A percentile compares a stretch with the other conserved stretches of the same genome.
Conservation (phyloP, 129 eudicot species). For the Heracleum sosnowskyi region DNA sequence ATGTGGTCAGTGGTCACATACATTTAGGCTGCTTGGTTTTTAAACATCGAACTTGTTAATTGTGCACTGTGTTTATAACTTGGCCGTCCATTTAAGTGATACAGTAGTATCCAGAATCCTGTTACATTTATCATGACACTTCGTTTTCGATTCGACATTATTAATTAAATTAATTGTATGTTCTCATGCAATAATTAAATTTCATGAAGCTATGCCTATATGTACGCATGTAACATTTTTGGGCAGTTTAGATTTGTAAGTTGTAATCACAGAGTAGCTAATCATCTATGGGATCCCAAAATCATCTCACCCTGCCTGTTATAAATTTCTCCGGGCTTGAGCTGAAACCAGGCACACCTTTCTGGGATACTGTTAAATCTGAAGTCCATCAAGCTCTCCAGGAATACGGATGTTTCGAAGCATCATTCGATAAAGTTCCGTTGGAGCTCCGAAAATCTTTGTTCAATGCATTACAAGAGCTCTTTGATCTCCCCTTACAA, state of each 20-base stretch:
- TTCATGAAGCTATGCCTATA: neutral
- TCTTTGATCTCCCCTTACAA: conserved; percentile 55
- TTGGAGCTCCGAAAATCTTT: conserved; percentile 26
- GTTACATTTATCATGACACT: too few relatives aligned
- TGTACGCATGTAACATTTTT: neutral
- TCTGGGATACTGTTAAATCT: conserved; percentile 33
- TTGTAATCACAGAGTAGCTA: neutral
- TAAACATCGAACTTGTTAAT: too few relatives aligned
- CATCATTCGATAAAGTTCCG: conserved; percentile 36
- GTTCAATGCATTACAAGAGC: conserved; percentile 25
- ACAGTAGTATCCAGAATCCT: too few relatives aligned
- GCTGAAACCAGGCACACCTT: conserved; percentile 24
- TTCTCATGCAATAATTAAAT: neutral
- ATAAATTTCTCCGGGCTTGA: conserved; percentile 37
- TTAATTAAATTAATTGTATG: neutral
- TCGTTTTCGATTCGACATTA: too few relatives aligned
- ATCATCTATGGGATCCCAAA: conserved; percentile 40
- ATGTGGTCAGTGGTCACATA: too few relatives aligned
- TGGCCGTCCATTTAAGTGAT: too few relatives aligned
- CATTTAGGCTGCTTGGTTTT: too few relatives aligned
- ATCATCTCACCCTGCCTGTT: conserved; percentile 40
- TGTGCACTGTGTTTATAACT: too few relatives aligned
- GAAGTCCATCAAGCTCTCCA: conserved; percentile 45
- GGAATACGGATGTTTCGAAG: conserved; percentile 68
- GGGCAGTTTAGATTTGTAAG: neutral